Percentiles rank a stretch among this genome's conserved stretches.
These are phyloP conservation scores for Punica granatum DNA, from an alignment of 345 rosid species.

Conservation along the genomic window DNA sequence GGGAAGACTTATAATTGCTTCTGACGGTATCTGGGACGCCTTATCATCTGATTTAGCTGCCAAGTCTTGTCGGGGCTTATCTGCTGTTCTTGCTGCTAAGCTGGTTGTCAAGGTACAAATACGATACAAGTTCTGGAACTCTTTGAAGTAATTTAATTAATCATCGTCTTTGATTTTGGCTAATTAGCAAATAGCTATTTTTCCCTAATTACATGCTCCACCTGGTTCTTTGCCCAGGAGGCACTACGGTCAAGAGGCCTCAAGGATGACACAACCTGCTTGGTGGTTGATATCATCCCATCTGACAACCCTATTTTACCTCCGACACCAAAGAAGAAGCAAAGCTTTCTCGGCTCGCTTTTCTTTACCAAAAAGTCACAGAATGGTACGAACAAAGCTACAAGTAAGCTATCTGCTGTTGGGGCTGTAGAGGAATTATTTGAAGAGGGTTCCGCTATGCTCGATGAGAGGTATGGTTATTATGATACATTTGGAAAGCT, in stretches of 20 bases:
- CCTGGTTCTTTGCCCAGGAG: constrained; percentile 40
- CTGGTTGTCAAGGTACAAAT: constrained; percentile 72
- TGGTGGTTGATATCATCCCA: constrained; percentile 97
- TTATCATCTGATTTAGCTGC: constrained; percentile 92
- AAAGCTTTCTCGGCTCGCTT: constrained; percentile 48
- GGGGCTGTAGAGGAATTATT: constrained; percentile 97
- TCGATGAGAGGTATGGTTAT: constrained; percentile 68
- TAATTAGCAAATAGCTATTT: background rate
- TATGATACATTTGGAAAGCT: too few relatives aligned
- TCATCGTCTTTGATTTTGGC: background rate
- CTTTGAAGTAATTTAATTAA: background rate
- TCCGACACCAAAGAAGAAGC: constrained; percentile 62
- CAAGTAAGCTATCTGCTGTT: constrained; percentile 83
- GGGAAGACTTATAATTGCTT: constrained; percentile 94
- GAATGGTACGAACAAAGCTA: constrained; percentile 37
- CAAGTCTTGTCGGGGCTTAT: constrained; percentile 85
- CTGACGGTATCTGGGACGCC: constrained; percentile 99
- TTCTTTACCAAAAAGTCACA: constrained; percentile 53
- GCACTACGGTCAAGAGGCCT: constrained; percentile 95
- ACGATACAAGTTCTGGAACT: background rate
- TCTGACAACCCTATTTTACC: constrained; percentile 66
- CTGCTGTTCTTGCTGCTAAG: constrained; percentile 97
- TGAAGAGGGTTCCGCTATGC: constrained; percentile 99
- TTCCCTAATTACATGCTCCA: background rate
- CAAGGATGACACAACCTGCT: constrained; percentile 98